Evolutionary conservation across 495 filamentous ascomycete genomes (phyloP), one percentile per base, ranked within the genome.

Genomic region (Aspergillus kassunensis): DNA sequence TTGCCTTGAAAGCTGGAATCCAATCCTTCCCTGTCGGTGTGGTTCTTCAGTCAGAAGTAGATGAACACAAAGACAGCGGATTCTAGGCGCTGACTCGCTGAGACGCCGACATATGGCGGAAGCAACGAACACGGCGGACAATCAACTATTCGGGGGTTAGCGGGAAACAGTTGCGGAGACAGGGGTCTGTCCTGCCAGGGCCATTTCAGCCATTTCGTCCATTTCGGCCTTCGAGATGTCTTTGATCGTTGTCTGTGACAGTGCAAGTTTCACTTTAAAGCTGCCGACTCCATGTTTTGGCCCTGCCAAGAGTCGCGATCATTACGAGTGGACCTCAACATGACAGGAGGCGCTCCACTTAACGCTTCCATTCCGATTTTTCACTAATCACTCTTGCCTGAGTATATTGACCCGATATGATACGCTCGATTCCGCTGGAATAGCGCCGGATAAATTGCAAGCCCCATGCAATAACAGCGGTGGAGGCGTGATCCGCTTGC

Each of bases 161-260:
- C 24, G 48, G 16, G 52, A 39, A 41, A 44, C 48, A 34, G 18
- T 25, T 36, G 35, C 44, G 44, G 43, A 46, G 21, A 44, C 43
- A 45, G 19, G n/a, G 36, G 36, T 47, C 34, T 41, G 39, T 44
- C 39, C 24, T 24, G 13, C 25, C 37, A 46, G 36, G 51, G 13
- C 29, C 56, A 15, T 41, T 37, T 23, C 34, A 48, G 53, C 47
- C 11, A 5, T 29, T 29, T 6, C 27, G 27, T 6, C 5, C 27
- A 29, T 39, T 12, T 58, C 10, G n/a, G n/a, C n/a, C n/a, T n/a
- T 39, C 3, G 11, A 4, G 12, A 30, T 42, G 19, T 16, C 59
- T 51, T 57, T 39, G 62, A 64, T 62, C 64, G 64, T 56, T 63
- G 49, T 58, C 56, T 68, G 63, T 40, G 68, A 73, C 70, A 56